These are phyloP conservation scores for Neurospora sp. DNA, from an alignment of 495 filamentous ascomycete genomes.

Conservation along the genomic window DNA sequence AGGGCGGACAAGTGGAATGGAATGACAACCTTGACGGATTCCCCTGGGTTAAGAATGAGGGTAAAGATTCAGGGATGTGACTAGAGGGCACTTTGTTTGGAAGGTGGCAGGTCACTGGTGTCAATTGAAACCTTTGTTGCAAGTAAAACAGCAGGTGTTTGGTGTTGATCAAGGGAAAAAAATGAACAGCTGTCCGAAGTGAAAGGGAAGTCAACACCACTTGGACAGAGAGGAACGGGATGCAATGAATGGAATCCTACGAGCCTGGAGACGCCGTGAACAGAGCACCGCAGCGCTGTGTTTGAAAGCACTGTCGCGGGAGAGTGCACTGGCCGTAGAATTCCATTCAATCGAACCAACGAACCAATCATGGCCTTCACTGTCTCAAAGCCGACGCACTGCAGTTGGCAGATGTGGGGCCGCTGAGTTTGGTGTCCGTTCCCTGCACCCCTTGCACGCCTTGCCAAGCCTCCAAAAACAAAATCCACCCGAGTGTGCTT, in stretches of 20 bases:
- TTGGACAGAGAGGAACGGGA: not conserved
- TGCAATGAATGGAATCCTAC: not conserved
- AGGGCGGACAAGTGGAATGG: not conserved
- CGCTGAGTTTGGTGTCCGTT: not conserved
- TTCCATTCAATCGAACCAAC: not conserved
- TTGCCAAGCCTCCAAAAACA: not conserved
- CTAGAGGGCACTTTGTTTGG: not conserved
- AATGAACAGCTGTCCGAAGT: not conserved
- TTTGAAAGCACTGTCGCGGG: not conserved
- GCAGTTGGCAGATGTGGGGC: not conserved
- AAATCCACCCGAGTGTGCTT: not conserved
- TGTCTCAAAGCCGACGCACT: not conserved
- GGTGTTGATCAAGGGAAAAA: not conserved
- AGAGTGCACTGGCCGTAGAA: not conserved
- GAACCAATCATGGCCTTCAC: not conserved
- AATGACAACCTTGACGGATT: not conserved
- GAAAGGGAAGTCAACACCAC: too few species aligned
- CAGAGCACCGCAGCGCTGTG: not conserved
- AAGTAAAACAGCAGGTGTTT: not conserved
- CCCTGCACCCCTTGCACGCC: not conserved
- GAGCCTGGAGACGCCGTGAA: not conserved
- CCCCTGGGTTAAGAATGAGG: not conserved
- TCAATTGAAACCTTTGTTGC: not conserved
- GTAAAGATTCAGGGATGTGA: not conserved
- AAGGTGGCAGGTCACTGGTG: not conserved